Conservation (phyloP, 805 yeast species). For the Wickerhamiella sergipiensis region DNA sequence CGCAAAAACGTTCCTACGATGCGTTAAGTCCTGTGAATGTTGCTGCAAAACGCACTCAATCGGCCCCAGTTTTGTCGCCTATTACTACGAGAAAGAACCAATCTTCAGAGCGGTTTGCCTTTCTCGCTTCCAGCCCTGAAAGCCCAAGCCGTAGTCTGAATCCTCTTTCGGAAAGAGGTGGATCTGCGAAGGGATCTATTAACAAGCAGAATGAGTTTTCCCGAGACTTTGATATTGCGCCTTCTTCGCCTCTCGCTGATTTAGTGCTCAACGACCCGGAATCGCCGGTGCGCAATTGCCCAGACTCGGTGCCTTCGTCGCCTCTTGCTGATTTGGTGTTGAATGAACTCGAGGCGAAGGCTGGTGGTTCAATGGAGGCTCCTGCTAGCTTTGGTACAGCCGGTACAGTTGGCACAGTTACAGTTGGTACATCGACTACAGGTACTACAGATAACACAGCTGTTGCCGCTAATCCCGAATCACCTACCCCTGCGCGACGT, state of each 20-base stretch:
- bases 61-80: not conserved
- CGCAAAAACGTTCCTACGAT: not conserved
- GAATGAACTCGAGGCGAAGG: too few species aligned
- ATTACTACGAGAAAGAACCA: not conserved
- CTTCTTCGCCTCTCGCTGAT: not conserved
- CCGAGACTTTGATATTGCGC: too few species aligned
- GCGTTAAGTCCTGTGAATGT: not conserved
- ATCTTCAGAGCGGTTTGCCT: not conserved
- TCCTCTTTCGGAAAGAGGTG: too few species aligned
- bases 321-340: not conserved
- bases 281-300: too few species aligned
- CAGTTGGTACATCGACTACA: too few species aligned
- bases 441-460: too few species aligned
- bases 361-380: too few species aligned
- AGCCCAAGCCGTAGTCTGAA: not conserved
- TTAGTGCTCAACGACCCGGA: not conserved
- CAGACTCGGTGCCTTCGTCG: not conserved
- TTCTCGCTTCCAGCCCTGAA: not conserved
- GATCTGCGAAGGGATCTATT: too few species aligned
- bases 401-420: too few species aligned
- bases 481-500: not conserved
- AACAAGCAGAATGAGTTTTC: too few species aligned
- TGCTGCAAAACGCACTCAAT: not conserved
- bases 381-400: too few species aligned
- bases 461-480: not conserved